Conservation (phyloP, 2,329 filamentous ascomycete species). For the Diaporthe eres region DNA sequence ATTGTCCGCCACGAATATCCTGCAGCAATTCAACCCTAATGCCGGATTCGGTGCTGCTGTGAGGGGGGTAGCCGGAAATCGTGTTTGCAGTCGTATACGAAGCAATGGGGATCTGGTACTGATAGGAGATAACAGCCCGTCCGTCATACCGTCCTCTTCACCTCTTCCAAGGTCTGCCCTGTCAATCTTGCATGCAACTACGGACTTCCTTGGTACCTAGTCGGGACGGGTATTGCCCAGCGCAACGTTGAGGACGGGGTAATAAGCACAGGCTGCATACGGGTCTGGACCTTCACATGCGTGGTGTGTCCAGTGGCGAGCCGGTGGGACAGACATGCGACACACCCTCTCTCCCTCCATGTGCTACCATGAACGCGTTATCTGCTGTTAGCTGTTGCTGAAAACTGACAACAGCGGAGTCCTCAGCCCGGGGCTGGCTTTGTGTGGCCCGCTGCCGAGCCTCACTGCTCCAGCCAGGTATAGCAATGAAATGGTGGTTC, state of each 20-base stretch:
- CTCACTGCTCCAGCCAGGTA: conserved; percentile 7
- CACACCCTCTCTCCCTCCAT: background rate
- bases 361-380: conserved; percentile 3
- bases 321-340: conserved; percentile 17
- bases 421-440: conserved; percentile 3
- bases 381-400: conserved; percentile 6
- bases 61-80: background rate
- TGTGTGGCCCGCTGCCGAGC: conserved; percentile 28
- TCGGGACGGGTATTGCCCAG: conserved; percentile 17
- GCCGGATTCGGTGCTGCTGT: conserved; percentile 10
- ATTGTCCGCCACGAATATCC: background rate
- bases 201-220: conserved; percentile 21
- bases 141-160: conserved; percentile 5
- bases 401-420: conserved; percentile 4
- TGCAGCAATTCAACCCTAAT: conserved; percentile 20
- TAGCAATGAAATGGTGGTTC: background rate
- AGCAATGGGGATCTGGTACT: conserved; percentile 11
- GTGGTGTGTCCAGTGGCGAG: conserved; percentile 8
- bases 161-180: conserved; percentile 19
- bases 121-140: conserved; percentile 32
- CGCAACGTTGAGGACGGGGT: conserved; percentile 25
- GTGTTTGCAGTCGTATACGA: conserved; percentile 12
- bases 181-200: conserved; percentile 4
- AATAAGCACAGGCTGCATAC: conserved; percentile 27
- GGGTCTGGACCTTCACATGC: conserved; percentile 35